Conservation (phyloP, 1,284 basidiomycete genomes). For the Leccinum pachyderme region DNA sequence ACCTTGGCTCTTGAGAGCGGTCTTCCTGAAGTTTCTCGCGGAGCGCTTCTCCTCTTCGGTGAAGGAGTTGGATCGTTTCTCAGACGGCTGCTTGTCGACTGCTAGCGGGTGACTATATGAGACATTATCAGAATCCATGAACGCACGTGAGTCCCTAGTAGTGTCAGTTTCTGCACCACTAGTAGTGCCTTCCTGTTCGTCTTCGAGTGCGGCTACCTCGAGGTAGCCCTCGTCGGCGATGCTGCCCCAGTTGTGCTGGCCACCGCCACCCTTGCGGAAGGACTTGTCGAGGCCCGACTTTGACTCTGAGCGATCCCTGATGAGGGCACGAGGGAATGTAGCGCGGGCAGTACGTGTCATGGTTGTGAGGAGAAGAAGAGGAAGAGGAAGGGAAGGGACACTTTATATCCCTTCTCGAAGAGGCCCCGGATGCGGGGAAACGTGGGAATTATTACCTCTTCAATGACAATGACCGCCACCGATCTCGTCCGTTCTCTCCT, state of each 20-base stretch:
- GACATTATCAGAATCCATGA: constrained; percentile 11
- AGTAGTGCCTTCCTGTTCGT: constrained; percentile 48
- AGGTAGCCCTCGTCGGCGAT: constrained; percentile 60
- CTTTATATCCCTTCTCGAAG: constrained; percentile 21
- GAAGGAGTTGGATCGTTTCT: constrained; percentile 40
- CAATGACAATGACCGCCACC: not conserved
- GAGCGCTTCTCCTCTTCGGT: constrained; percentile 65
- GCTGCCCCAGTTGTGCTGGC: constrained; percentile 82
- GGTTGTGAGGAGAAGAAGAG: not conserved
- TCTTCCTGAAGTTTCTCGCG: constrained; percentile 66
- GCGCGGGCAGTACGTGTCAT: constrained; percentile 82
- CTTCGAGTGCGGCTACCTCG: constrained; percentile 52
- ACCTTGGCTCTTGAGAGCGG: constrained; percentile 60
- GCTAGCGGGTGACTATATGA: constrained; percentile 4
- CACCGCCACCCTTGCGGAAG: constrained; percentile 77
- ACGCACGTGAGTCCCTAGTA: constrained; percentile 24
- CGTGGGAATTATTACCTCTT: constrained; percentile 24
- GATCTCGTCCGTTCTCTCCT: constrained; percentile 17
- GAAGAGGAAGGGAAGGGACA: not conserved
- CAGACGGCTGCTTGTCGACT: constrained; percentile 20
- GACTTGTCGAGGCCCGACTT: constrained; percentile 73
- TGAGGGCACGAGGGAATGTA: constrained; percentile 69
- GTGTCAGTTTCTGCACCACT: constrained; percentile 26
- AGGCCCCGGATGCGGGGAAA: constrained; percentile 25
- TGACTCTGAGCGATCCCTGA: constrained; percentile 77